phyloP scores from a whole-genome alignment of 495 filamentous ascomycete species.

The Lasiosphaeriaceae sp. region DNA sequence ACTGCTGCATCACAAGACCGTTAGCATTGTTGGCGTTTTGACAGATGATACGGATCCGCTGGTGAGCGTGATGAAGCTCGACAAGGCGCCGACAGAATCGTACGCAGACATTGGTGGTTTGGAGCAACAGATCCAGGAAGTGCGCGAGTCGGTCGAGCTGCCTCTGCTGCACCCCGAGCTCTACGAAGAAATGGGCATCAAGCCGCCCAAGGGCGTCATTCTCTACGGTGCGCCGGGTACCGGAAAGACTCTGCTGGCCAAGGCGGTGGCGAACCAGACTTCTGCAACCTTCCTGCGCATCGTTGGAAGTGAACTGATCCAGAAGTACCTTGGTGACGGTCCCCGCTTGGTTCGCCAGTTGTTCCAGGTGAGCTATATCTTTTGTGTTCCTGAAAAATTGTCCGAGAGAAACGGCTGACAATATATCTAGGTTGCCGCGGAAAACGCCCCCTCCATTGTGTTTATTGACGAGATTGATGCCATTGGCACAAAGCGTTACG shows the following conservation, averaged over 20 bases:
- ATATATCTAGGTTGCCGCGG: slow-evolving; percentile 67
- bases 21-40: slow-evolving; percentile 95
- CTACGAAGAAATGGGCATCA: slow-evolving; percentile 99
- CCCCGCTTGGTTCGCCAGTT: slow-evolving; percentile 92
- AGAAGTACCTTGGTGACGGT: slow-evolving; percentile 98
- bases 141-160: slow-evolving; percentile 93
- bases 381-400: too few species aligned
- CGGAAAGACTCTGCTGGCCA: slow-evolving; percentile 94
- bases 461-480: slow-evolving; percentile 99
- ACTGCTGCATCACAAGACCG: slow-evolving; percentile 93
- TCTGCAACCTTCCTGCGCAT: slow-evolving; percentile 98
- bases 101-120: slow-evolving; percentile 98
- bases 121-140: slow-evolving; percentile 94
- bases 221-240: slow-evolving; percentile 97
- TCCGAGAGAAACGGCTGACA: slow-evolving; percentile 16
- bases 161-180: slow-evolving; percentile 94
- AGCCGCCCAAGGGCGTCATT: slow-evolving; percentile 98
- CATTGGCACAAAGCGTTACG: slow-evolving; percentile 98
- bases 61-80: slow-evolving; percentile 98
- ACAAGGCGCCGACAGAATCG: slow-evolving; percentile 97
- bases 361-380: slow-evolving; percentile 67
- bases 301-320: slow-evolving; percentile 95
- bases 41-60: slow-evolving; percentile 95
- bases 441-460: slow-evolving; percentile 94
- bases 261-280: slow-evolving; percentile 98